phyloP scores from a whole-genome alignment of 176 grass and related monocot species.

The Miscanthus lutarioriparius region DNA sequence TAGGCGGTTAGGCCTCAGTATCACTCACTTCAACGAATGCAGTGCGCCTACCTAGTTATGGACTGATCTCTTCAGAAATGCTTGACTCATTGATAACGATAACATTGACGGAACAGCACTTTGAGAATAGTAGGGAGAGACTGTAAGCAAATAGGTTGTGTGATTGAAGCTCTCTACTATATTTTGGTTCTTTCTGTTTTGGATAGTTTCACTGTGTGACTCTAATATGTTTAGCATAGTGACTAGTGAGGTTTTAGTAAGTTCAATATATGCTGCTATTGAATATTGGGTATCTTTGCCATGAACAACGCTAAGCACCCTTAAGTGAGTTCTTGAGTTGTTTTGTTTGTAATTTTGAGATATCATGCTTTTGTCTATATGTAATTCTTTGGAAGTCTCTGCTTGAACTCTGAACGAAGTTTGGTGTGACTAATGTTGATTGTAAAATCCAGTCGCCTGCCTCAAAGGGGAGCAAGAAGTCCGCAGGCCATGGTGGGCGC shows the following conservation, averaged over 20 bases:
- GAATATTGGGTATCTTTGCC: not conserved
- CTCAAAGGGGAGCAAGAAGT: conserved; percentile 97
- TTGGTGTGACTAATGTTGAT: conserved; percentile 14
- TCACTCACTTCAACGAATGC: not conserved
- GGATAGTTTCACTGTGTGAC: not conserved
- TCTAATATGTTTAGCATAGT: not conserved
- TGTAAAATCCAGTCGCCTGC: conserved; percentile 69
- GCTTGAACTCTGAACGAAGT: not conserved
- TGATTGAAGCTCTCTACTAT: not conserved
- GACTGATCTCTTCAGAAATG: not conserved
- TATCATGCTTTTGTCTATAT: not conserved
- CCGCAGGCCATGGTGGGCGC: conserved; percentile 95
- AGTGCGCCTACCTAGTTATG: not conserved
- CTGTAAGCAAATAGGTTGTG: not conserved
- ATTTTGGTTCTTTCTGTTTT: not conserved
- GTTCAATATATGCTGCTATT: not conserved
- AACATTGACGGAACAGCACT: not conserved
- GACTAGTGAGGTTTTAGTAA: not conserved
- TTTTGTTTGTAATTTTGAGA: conserved; percentile 10
- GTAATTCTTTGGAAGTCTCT: not conserved
- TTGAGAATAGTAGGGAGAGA: not conserved
- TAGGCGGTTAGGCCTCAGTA: not conserved
- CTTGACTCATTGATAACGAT: not conserved
- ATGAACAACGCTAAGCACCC: not conserved
- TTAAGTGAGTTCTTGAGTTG: not conserved